phyloP scores from a whole-genome alignment of 1,139 yeast genomes.

The Suhomyces choctaworum region DNA sequence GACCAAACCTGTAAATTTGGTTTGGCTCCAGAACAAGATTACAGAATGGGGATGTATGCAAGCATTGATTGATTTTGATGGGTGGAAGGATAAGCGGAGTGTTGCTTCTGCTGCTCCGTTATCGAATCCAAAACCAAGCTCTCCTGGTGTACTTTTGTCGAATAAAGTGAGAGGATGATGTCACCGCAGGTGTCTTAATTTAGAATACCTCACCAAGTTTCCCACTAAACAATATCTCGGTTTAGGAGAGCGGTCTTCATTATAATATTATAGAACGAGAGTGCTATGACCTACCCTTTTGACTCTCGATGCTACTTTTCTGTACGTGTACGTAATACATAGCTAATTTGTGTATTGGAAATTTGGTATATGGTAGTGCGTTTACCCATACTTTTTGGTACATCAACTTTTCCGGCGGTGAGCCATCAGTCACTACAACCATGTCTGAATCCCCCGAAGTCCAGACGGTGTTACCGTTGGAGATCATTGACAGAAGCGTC shows the following conservation, averaged over 20 bases:
- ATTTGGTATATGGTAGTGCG: neutral
- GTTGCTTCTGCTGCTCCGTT: constrained; percentile 5
- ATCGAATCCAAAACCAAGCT: neutral
- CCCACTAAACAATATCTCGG: no score
- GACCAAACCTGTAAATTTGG: constrained; percentile 94
- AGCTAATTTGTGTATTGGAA: no score
- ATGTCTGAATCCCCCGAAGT: constrained; percentile 12
- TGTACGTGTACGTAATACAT: no score
- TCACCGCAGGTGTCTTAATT: neutral
- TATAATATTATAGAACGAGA: no score
- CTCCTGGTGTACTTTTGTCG: constrained; percentile 7
- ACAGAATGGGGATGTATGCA: constrained; percentile 99
- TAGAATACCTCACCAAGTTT: no score
- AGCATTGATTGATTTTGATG: constrained; percentile 93
- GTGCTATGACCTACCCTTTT: no score
- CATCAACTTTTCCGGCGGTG: constrained; percentile 3
- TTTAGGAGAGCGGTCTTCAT: no score
- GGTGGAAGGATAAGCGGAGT: constrained; percentile 60
- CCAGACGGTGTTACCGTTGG: constrained; percentile 62
- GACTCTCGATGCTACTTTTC: no score
- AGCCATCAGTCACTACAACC: neutral
- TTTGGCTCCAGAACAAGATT: constrained; percentile 91
- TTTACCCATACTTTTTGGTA: neutral
- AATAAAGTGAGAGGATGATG: constrained; percentile 2
- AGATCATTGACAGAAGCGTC: constrained; percentile 82